A percentile compares a stretch with the other conserved stretches of the same genome.
phyloP scores from a whole-genome alignment of 768 basidiomycete genomes.

The Termitomyces sp. region DNA sequence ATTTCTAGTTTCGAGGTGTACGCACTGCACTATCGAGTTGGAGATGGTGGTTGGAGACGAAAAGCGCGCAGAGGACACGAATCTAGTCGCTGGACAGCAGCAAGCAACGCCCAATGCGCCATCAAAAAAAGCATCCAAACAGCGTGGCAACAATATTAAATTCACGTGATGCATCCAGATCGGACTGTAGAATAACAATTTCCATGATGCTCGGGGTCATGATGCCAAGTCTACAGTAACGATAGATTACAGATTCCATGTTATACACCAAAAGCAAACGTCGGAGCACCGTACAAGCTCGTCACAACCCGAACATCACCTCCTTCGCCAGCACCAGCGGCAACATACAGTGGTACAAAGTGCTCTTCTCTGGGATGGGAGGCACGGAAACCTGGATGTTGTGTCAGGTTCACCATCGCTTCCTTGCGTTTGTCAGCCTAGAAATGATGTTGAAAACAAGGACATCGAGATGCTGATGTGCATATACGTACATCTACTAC shows the following conservation, averaged over 20 bases:
- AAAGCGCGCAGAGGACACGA: slow-evolving; percentile 9
- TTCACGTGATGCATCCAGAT: slow-evolving; percentile 10
- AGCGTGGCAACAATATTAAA: slow-evolving; percentile 14
- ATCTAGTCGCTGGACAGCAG: slow-evolving; percentile 14
- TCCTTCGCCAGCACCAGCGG: slow-evolving; percentile 66
- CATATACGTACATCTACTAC: slow-evolving; percentile 37
- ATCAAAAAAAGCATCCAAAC: slow-evolving; percentile 13
- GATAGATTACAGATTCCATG: background rate
- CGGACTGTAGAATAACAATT: too few relatives aligned
- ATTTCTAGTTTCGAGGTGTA: slow-evolving; percentile 1
- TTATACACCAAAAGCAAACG: slow-evolving; percentile 62
- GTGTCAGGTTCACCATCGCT: slow-evolving; percentile 50
- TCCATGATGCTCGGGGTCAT: too few relatives aligned
- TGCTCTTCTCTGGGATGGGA: slow-evolving; percentile 81
- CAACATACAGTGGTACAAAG: slow-evolving; percentile 77
- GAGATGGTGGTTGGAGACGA: slow-evolving; percentile 7
- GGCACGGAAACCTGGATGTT: slow-evolving; percentile 59
- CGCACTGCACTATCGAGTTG: slow-evolving; percentile 16
- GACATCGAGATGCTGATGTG: background rate
- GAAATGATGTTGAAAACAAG: slow-evolving; percentile 9
- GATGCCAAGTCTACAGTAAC: background rate
- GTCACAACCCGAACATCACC: slow-evolving; percentile 47
- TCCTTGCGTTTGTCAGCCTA: slow-evolving; percentile 52
- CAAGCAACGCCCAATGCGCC: slow-evolving; percentile 11
- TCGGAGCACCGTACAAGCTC: slow-evolving; percentile 56